phyloP scores from a whole-genome alignment of 2,329 filamentous ascomycete genomes.

The Colletotrichum sojae region DNA sequence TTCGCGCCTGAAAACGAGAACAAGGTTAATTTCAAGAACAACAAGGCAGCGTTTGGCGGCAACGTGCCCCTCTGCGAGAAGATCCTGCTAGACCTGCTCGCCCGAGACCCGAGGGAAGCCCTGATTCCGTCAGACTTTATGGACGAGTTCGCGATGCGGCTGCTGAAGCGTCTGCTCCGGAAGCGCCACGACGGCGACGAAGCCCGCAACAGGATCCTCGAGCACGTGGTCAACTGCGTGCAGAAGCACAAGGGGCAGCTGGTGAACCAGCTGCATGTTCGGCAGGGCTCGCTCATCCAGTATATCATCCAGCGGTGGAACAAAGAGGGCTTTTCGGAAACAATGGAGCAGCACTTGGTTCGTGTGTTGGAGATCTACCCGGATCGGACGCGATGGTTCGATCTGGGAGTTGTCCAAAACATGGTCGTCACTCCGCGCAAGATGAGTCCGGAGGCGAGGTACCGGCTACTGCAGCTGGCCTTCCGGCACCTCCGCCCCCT shows the following conservation, averaged over 20 bases:
- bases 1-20: not conserved
- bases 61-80: slow-evolving; percentile 4
- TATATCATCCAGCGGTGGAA: slow-evolving; percentile 1
- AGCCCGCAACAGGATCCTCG: slow-evolving; percentile 39
- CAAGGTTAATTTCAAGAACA: not conserved
- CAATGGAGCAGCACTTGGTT: not conserved
- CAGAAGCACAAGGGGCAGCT: not conserved
- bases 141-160: slow-evolving; percentile 41
- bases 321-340: not conserved
- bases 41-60: not conserved
- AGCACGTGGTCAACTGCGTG: slow-evolving; percentile 26
- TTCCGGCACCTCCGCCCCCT: not conserved
- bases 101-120: not conserved
- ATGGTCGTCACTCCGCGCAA: not conserved
- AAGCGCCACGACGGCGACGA: slow-evolving; percentile 25
- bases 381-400: not conserved
- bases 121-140: slow-evolving; percentile 43
- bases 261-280: not conserved
- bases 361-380: not conserved
- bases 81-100: not conserved
- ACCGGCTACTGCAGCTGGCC: not conserved
- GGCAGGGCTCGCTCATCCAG: not conserved
- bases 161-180: slow-evolving; percentile 43
- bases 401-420: not conserved
- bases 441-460: not conserved